Evolutionary conservation across 1,284 basidiomycete genomes (phyloP).

Genomic region (Pseudomicrostroma phylloplanum): DNA sequence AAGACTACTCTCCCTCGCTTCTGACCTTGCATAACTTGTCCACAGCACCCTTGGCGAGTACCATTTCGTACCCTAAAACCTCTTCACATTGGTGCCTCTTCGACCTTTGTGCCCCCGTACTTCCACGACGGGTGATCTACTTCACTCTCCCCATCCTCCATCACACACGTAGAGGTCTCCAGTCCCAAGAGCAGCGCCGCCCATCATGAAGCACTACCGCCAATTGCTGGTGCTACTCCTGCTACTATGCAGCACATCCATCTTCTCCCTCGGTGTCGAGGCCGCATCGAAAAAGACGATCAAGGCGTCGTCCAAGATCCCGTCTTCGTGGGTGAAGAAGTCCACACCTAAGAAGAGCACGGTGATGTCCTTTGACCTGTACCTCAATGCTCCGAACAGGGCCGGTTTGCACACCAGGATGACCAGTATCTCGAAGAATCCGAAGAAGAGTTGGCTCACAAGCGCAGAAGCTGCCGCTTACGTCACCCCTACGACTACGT

Average conservation of each 20-base stretch:
- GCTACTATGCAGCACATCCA: neutral
- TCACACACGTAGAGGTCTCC: too few species aligned
- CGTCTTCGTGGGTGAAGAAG: neutral
- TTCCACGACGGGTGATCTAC: too few species aligned
- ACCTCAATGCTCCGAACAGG: neutral
- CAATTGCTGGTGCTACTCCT: neutral
- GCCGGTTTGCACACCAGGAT: neutral
- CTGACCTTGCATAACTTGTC: too few species aligned
- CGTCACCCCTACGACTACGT: neutral
- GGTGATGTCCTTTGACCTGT: neutral
- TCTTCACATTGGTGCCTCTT: too few species aligned
- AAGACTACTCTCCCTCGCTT: too few species aligned
- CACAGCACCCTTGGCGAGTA: too few species aligned
- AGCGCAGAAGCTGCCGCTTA: neutral
- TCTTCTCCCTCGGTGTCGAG: neutral
- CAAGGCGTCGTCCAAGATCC: neutral
- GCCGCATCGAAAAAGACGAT: neutral
- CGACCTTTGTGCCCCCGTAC: too few species aligned
- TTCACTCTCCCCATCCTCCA: too few species aligned
- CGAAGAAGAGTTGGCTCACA: neutral
- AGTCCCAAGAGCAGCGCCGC: too few species aligned
- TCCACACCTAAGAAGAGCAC: neutral
- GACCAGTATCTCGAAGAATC: slow-evolving; percentile 3
- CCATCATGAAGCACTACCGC: too few species aligned
- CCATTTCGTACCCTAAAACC: too few species aligned